A percentile compares a stretch with the other conserved stretches of the same genome.
Conservation (phyloP, 1,284 basidiomycete genomes). For the Fomitopsis palustris region DNA sequence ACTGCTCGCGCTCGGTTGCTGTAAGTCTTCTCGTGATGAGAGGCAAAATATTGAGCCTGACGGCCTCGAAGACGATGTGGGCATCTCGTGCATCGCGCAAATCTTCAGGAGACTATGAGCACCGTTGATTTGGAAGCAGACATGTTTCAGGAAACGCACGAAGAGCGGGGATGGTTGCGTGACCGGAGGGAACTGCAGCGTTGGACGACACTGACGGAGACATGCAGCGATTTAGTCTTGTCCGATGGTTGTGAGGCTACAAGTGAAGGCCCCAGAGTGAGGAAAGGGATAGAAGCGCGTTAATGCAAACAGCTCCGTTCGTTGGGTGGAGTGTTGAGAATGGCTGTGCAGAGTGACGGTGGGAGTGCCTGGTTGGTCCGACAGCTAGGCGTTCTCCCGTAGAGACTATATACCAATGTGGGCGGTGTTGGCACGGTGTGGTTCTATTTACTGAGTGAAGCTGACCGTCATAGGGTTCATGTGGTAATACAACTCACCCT, state of each 20-base stretch:
- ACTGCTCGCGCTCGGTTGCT: slow-evolving; percentile 60
- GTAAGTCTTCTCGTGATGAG: slow-evolving; percentile 67
- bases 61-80: slow-evolving; percentile 66
- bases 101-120: slow-evolving; percentile 37
- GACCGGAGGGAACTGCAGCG: slow-evolving; percentile 16
- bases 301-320: not conserved
- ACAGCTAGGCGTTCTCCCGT: not conserved
- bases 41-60: slow-evolving; percentile 64
- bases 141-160: slow-evolving; percentile 18
- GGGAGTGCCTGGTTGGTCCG: not conserved
- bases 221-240: slow-evolving; percentile 14
- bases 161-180: slow-evolving; percentile 28
- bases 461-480: slow-evolving; percentile 5
- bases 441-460: not conserved
- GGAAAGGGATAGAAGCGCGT: not conserved
- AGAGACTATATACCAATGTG: slow-evolving; percentile 2
- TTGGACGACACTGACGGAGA: slow-evolving; percentile 14
- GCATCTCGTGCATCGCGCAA: slow-evolving; percentile 62
- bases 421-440: not conserved
- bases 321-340: not conserved
- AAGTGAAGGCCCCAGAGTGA: not conserved
- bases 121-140: not conserved
- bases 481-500: not conserved
- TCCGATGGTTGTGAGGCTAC: slow-evolving; percentile 1
- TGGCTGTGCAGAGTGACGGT: not conserved